phyloP scores from a whole-genome alignment of 768 basidiomycete genomes.

The Suillus subalutaceus region DNA sequence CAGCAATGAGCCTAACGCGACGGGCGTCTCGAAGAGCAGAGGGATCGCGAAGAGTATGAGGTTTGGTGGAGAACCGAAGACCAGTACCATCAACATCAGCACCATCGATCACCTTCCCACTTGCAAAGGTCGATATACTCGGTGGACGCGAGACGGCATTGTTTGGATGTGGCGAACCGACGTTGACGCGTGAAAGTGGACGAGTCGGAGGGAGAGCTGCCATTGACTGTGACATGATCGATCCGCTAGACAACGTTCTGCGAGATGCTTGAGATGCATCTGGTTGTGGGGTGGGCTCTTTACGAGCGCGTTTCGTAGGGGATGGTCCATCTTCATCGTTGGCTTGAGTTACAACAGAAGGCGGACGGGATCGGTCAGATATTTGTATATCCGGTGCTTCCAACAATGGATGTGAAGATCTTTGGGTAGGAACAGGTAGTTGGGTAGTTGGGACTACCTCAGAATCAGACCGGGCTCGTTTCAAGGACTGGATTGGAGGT shows the following conservation, averaged over 20 bases:
- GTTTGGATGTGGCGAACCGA: slow-evolving; percentile 37
- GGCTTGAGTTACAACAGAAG: slow-evolving; percentile 49
- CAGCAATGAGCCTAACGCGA: slow-evolving; percentile 62
- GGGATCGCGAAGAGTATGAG: slow-evolving; percentile 57
- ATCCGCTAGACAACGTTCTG: slow-evolving; percentile 12
- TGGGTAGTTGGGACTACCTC: slow-evolving; percentile 44
- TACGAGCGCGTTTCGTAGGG: slow-evolving; percentile 72
- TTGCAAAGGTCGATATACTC: slow-evolving; percentile 42
- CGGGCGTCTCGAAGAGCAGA: slow-evolving; percentile 53
- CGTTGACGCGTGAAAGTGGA: slow-evolving; percentile 37
- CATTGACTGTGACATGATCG: slow-evolving; percentile 19
- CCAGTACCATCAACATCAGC: slow-evolving; percentile 48
- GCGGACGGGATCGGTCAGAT: slow-evolving; percentile 50
- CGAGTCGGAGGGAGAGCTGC: slow-evolving; percentile 21
- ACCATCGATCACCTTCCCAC: slow-evolving; percentile 47
- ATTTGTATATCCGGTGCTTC: slow-evolving; percentile 49
- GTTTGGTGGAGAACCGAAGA: slow-evolving; percentile 71
- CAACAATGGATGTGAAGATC: slow-evolving; percentile 28
- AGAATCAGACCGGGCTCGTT: slow-evolving; percentile 68
- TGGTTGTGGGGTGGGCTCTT: slow-evolving; percentile 45
- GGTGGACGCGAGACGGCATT: slow-evolving; percentile 53
- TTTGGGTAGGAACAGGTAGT: slow-evolving; percentile 13
- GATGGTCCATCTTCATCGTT: slow-evolving; percentile 69
- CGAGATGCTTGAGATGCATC: slow-evolving; percentile 30
- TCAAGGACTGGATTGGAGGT: slow-evolving; percentile 52